Conservation (phyloP, 2,329 filamentous ascomycete genomes). For the Davidsoniella eucalypti region DNA sequence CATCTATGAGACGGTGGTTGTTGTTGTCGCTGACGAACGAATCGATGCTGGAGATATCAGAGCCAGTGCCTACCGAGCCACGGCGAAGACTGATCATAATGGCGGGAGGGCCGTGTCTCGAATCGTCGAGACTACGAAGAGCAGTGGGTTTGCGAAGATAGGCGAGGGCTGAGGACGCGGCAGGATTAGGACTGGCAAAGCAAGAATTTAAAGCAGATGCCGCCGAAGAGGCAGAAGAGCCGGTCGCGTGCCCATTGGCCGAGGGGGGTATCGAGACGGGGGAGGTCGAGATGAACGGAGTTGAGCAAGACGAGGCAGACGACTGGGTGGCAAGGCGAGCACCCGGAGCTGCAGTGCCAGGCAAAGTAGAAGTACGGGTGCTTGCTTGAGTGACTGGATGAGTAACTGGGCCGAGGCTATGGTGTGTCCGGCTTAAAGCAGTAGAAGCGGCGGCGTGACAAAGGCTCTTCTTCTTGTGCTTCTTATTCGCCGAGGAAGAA, state of each 20-base stretch:
- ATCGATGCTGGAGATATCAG: constrained; percentile 28
- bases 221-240: constrained; percentile 11
- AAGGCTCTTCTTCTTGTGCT: constrained; percentile 1
- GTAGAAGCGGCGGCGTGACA: background rate
- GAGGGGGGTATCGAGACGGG: background rate
- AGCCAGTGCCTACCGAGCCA: constrained; percentile 34
- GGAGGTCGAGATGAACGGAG: background rate
- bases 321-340: background rate
- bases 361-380: background rate
- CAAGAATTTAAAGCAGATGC: constrained; percentile 19
- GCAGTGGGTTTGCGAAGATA: background rate
- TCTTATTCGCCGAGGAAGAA: constrained; percentile 20
- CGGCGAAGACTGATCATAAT: constrained; percentile 10
- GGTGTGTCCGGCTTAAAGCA: background rate
- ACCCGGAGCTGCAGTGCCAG: background rate
- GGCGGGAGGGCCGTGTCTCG: background rate
- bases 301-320: background rate
- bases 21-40: constrained; percentile 23
- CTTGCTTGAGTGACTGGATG: background rate
- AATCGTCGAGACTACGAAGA: background rate
- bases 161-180: constrained; percentile 22
- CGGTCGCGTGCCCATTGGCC: constrained; percentile 13
- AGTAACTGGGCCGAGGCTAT: background rate
- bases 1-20: constrained; percentile 49
- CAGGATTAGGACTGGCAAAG: constrained; percentile 23